phyloP scores from a whole-genome alignment of 2,329 filamentous ascomycete species.

The Cercospora zeae-maydis region DNA sequence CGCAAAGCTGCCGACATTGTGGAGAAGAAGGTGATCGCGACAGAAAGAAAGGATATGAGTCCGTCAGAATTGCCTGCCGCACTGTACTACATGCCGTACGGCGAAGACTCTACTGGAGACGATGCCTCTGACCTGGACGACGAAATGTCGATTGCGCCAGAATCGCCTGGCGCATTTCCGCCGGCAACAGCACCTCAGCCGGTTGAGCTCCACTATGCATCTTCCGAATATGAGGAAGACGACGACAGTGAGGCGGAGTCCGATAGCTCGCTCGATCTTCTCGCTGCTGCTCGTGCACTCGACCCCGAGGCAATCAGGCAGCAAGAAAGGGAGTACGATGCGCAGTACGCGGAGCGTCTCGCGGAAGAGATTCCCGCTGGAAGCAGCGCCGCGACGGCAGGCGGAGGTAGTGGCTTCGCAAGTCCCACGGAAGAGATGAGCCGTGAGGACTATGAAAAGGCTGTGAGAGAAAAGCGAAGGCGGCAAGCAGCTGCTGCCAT shows the following conservation, averaged over 20 bases:
- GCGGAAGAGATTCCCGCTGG: conserved; percentile 50
- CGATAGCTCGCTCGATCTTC: conserved; percentile 44
- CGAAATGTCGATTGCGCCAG: conserved; percentile 25
- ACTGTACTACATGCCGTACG: conserved; percentile 41
- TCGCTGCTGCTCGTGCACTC: conserved; percentile 44
- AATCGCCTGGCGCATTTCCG: conserved; percentile 23
- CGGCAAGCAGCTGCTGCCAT: conserved; percentile 7
- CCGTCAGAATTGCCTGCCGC: conserved; percentile 46
- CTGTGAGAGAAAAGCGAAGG: conserved; percentile 16
- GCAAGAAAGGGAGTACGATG: conserved; percentile 48
- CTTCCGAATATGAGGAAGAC: conserved; percentile 29
- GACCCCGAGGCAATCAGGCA: conserved; percentile 42
- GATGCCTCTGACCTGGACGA: conserved; percentile 39
- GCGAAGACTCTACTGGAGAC: conserved; percentile 38
- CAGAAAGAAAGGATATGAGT: conserved; percentile 62
- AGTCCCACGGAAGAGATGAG: conserved; percentile 36
- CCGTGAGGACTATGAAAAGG: conserved; percentile 22
- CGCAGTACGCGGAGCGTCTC: conserved; percentile 46
- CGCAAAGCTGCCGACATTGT: conserved; percentile 45
- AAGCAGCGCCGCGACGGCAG: conserved; percentile 48
- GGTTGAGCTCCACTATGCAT: conserved; percentile 30
- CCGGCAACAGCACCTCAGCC: conserved; percentile 35
- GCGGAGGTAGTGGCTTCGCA: conserved; percentile 48
- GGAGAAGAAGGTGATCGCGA: conserved; percentile 62
- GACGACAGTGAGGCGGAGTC: conserved; percentile 35